Base-by-base conservation (phyloP, 2,329 filamentous ascomycete species). In the Colletotrichum orbiculare region DNA sequence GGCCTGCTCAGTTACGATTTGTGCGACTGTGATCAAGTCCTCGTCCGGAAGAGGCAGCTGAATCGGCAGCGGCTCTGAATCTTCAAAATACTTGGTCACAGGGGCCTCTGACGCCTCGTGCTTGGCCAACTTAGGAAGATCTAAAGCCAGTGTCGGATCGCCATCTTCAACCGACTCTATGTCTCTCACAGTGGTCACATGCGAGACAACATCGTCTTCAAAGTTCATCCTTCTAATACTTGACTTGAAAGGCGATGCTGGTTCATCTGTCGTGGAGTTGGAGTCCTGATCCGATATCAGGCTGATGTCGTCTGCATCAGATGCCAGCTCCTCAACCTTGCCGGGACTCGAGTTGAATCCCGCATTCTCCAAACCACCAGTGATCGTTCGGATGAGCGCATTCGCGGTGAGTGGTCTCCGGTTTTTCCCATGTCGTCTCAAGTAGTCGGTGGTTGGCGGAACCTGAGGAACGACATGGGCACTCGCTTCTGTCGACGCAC, bases 1-100 rank as follows among this genome's bases (percentile, higher is more conserved):
- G 25, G 89, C 85, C 72, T 93, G 91, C 65, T 92, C 89, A 2
- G 89, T 89, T n/a, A 93, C 77, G 42, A 92, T 85, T 70, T 93
- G 91, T 0, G 89, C 90, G 34, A 91, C 82, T 55, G 87, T 86
- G 39, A 93, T 87, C 64, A 86, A 82, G 45, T 91, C 88, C 3
- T 87, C 83, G 59, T 89, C 87, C 2, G 81, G 76, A 13, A 83
- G 73, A 9, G 79, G 76, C 33, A 83, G 71, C 33, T 83, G 80
- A 9, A 82, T 70, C 38, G 76, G 74, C 1, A 82, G 74, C 9
- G 87, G 87, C 69, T 89, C 85, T 6, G 86, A 84, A 33, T 89
- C 86, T 2, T 84, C 82, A 69, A 90, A 88, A 69, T 87, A 86
- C 50, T 79, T 83, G 4, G 81, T 75, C 13, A 89, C 76, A 0